Base-by-base conservation (phyloP, 768 basidiomycete genomes). In the Boletus pseudopeckii region DNA sequence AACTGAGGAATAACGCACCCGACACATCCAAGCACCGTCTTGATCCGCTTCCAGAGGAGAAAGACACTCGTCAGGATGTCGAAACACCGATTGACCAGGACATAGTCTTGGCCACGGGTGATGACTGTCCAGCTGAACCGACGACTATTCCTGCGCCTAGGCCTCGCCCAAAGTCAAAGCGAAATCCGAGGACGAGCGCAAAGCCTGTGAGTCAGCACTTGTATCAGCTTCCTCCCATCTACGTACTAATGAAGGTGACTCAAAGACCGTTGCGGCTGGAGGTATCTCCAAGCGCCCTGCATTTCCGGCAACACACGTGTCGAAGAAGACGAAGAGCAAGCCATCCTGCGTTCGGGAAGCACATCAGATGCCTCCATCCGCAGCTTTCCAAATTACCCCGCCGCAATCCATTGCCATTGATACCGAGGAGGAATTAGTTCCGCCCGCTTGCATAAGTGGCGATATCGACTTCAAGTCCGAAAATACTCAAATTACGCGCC, bases 381-480 rank as follows among this genome's bases (percentile, higher is more conserved):
- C 58, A 53, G 52, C 38, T 37, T 36, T 38, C 38, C 58, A 50
- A 50, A 42, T 18, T 41, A 39, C 48, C 41, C 47, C 55, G 52
- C 52, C 61, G 51, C 61, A 60, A 45, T 50, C 55, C 20, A 45
- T 53, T 42, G 28, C 38, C 45, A 58, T 54, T 54, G 47, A 51
- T 46, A 9, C 58, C 59, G 52, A 57, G 55, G 34, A 47, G 32
- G 40, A 22, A 28, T 28, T 57, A 55, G 58, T 48, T 54, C 63
- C 64, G 53, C 41, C 62, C 63, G 56, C 57, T 48, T 44, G 50
- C 42, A 24, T 45, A 46, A 57, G 67, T 65, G 57, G 59, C 40
- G 74, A 71, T 58, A 62, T 64, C 49, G 69, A 60, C 54, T 61
- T 63, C 39, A 61, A 61, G 50, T 61, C 63, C 48, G 65, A 59